A percentile compares a stretch with the other conserved stretches of the same genome.
Evolutionary conservation across 139 green algal species (phyloP).

Genomic region (Haematococcus lacustris): DNA sequence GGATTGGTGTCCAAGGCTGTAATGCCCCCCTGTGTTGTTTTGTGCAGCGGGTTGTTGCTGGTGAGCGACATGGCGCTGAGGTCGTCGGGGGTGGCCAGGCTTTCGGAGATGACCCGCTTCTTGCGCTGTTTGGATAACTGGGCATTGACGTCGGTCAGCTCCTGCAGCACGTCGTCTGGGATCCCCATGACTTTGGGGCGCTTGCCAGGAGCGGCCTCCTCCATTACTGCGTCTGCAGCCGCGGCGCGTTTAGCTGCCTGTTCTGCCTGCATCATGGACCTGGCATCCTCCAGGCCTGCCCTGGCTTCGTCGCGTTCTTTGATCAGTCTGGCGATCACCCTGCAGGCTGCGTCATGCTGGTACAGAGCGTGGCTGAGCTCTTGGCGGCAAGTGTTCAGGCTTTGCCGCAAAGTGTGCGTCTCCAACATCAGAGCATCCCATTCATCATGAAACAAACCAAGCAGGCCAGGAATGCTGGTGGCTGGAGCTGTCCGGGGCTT

Average conservation of each 20-base stretch:
- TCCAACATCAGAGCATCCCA: conserved; percentile 94
- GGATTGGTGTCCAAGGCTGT: conserved; percentile 60
- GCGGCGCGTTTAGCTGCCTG: conserved; percentile 11
- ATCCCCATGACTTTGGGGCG: conserved; percentile 25
- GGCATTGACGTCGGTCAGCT: conserved; percentile 29
- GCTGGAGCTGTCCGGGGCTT: conserved; percentile 75
- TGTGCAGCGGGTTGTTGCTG: conserved; percentile 75
- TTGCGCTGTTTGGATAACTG: conserved; percentile 65
- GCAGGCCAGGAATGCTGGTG: conserved; percentile 87
- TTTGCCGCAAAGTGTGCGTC: conserved; percentile 65
- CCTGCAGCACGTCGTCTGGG: conserved; percentile 27
- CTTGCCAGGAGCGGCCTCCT: conserved; percentile 13
- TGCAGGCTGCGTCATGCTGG: conserved; percentile 87
- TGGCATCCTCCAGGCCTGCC: conserved; percentile 26
- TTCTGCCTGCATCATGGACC: conserved; percentile 17
- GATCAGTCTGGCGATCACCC: conserved; percentile 80
- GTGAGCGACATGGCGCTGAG: conserved; percentile 48
- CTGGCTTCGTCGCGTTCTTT: conserved; percentile 78
- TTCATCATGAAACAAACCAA: conserved; percentile 91
- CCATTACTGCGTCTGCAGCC: conserved; percentile 28
- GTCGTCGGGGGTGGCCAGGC: conserved; percentile 56
- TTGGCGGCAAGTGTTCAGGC: conserved; percentile 65
- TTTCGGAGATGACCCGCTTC: conserved; percentile 64
- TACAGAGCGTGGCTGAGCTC: conserved; percentile 92
- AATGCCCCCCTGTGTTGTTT: conserved; percentile 78